These are phyloP conservation scores for Agrocybe pediades DNA, from an alignment of 768 basidiomycete genomes.

Conservation along the genomic window DNA sequence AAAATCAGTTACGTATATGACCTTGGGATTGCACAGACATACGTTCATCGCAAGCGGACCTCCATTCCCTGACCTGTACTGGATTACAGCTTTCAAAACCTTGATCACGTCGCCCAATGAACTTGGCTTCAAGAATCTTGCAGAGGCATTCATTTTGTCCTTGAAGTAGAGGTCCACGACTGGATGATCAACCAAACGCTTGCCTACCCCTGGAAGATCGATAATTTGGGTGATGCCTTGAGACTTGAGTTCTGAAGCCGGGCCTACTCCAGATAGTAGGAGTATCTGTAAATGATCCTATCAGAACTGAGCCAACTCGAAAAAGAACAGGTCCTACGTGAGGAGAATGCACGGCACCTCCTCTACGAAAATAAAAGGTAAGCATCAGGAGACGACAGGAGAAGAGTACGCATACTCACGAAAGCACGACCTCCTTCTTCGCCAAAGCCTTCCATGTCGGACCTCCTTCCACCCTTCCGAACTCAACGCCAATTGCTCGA, in stretches of 20 bases:
- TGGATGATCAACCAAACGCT: conserved; percentile 71
- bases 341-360: conserved; percentile 18
- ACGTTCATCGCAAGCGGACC: conserved; percentile 62
- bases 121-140: conserved; percentile 38
- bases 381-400: neutral
- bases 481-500: conserved; percentile 65
- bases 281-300: conserved; percentile 44
- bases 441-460: conserved; percentile 47
- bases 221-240: conserved; percentile 55
- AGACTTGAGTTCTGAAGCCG: conserved; percentile 51
- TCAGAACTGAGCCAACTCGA: neutral
- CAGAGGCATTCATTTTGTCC: conserved; percentile 47
- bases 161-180: conserved; percentile 52
- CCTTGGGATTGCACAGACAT: conserved; percentile 8
- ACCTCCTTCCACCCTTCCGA: conserved; percentile 39
- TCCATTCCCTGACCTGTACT: conserved; percentile 43
- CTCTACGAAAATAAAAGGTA: conserved; percentile 15
- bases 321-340: conserved; percentile 9
- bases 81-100: conserved; percentile 31
- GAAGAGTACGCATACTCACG: conserved; percentile 39
- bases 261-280: conserved; percentile 78
- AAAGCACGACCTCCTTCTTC: conserved; percentile 60
- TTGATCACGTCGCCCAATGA: conserved; percentile 24
- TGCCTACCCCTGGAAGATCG: conserved; percentile 75
- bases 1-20: neutral